phyloP scores from a whole-genome alignment of 768 basidiomycete species.

The Mycena belliarum region DNA sequence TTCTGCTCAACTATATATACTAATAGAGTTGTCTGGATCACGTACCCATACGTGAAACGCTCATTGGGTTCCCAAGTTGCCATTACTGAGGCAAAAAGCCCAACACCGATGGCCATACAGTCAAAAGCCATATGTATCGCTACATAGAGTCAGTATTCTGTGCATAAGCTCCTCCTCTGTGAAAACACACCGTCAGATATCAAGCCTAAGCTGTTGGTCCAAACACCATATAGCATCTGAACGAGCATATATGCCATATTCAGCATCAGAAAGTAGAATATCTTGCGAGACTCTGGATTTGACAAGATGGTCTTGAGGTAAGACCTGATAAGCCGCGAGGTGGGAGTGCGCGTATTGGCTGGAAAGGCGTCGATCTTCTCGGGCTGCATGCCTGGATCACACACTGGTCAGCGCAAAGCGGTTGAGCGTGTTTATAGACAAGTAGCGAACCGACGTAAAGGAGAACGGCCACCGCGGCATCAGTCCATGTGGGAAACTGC shows the following conservation, averaged over 20 bases:
- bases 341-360: slow-evolving; percentile 49
- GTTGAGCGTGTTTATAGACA: neutral
- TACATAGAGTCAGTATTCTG: slow-evolving; percentile 30
- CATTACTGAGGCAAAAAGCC: slow-evolving; percentile 95
- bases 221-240: slow-evolving; percentile 95
- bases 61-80: slow-evolving; percentile 97
- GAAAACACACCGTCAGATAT: slow-evolving; percentile 88
- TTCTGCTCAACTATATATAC: too few species aligned
- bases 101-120: slow-evolving; percentile 95
- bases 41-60: slow-evolving; percentile 92
- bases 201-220: slow-evolving; percentile 95
- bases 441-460: slow-evolving; percentile 62
- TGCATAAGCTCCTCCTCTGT: neutral
- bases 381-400: slow-evolving; percentile 51
- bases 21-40: slow-evolving; percentile 1
- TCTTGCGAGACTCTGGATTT: slow-evolving; percentile 90
- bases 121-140: slow-evolving; percentile 99
- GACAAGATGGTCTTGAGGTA: slow-evolving; percentile 91
- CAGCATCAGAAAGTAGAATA: slow-evolving; percentile 94
- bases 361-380: slow-evolving; percentile 44
- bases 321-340: slow-evolving; percentile 55
- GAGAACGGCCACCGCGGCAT: slow-evolving; percentile 55
- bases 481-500: slow-evolving; percentile 58
- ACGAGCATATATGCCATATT: slow-evolving; percentile 97
- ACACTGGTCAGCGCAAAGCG: neutral